Evolutionary conservation across 2,329 filamentous ascomycete species (phyloP).

Genomic region (Pseudopyricularia javanii): DNA sequence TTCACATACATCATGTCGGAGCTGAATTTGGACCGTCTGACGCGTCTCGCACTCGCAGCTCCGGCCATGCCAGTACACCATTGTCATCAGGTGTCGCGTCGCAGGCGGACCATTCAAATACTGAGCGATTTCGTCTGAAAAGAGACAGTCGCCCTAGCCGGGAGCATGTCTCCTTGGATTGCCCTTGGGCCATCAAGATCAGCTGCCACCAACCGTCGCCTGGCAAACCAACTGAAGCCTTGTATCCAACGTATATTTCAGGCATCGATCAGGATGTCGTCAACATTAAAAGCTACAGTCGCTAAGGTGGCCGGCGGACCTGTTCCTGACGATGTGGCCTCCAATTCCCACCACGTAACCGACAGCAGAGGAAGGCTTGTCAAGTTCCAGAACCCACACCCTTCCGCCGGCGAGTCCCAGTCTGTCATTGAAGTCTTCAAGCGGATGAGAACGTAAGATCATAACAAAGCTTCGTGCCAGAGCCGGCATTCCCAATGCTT

Average conservation of each 20-base stretch:
- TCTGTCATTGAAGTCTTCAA: slow-evolving; percentile 12
- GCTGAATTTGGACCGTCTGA: neutral
- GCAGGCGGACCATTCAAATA: no score
- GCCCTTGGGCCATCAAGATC: neutral
- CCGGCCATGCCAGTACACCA: neutral
- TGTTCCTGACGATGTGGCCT: slow-evolving; percentile 25
- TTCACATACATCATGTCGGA: neutral
- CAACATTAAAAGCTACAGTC: neutral
- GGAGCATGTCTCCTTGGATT: neutral
- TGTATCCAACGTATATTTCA: neutral
- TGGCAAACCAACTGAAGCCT: neutral
- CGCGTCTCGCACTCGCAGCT: neutral
- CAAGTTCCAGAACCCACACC: slow-evolving; percentile 38
- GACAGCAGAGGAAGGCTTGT: slow-evolving; percentile 22
- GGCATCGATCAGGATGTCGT: neutral
- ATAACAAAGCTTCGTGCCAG: neutral
- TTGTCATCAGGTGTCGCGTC: no score
- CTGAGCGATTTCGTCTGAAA: neutral
- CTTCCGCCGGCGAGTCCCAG: slow-evolving; percentile 21
- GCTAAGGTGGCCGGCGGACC: neutral
- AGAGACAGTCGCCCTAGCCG: neutral
- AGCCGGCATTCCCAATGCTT: neutral
- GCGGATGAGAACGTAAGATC: slow-evolving; percentile 23
- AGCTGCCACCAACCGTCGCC: neutral
- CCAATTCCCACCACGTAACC: slow-evolving; percentile 35